Conservation (phyloP, 164 flowering plant species). For the Macadamia integrifolia region DNA sequence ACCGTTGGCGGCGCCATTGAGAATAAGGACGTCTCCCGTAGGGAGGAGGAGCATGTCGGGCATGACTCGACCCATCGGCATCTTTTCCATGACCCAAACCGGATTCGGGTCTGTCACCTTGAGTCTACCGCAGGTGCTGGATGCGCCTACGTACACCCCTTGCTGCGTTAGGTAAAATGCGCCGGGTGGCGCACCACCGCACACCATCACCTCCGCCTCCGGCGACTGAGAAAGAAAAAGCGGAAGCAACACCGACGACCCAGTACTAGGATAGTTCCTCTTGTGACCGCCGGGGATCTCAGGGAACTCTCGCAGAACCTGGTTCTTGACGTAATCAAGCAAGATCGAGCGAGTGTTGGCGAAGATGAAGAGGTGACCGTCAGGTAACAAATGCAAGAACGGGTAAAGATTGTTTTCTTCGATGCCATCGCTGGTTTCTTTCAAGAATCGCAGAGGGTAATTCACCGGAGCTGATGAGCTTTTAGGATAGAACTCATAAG, state of each 20-base stretch:
- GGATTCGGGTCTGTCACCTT: slow-evolving; percentile 48
- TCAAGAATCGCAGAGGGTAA: slow-evolving; percentile 39
- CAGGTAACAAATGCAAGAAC: slow-evolving; percentile 67
- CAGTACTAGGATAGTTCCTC: slow-evolving; percentile 70
- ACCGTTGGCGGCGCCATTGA: slow-evolving; percentile 74
- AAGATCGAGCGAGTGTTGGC: slow-evolving; percentile 62
- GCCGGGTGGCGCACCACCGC: slow-evolving; percentile 71
- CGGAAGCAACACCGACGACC: slow-evolving; percentile 81
- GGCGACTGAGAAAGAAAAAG: slow-evolving; percentile 15
- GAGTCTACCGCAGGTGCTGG: slow-evolving; percentile 63
- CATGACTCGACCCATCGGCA: slow-evolving; percentile 85
- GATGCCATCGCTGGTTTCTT: slow-evolving; percentile 39
- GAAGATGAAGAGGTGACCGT: slow-evolving; percentile 74
- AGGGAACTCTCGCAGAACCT: slow-evolving; percentile 49
- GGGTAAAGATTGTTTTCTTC: slow-evolving; percentile 86
- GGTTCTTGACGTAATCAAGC: slow-evolving; percentile 37
- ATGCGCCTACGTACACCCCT: slow-evolving; percentile 34
- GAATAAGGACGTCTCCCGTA: slow-evolving; percentile 55
- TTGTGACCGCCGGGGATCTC: slow-evolving; percentile 49
- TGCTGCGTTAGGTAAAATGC: slow-evolving; percentile 25
- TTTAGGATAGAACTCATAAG: slow-evolving; percentile 72
- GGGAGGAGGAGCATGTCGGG: slow-evolving; percentile 68
- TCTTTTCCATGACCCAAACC: slow-evolving; percentile 60
- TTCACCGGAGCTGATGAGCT: neutral
- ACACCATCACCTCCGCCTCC: slow-evolving; percentile 64